Conservation (phyloP, 352 stramenopile species). For the Pythium sukuiense region DNA sequence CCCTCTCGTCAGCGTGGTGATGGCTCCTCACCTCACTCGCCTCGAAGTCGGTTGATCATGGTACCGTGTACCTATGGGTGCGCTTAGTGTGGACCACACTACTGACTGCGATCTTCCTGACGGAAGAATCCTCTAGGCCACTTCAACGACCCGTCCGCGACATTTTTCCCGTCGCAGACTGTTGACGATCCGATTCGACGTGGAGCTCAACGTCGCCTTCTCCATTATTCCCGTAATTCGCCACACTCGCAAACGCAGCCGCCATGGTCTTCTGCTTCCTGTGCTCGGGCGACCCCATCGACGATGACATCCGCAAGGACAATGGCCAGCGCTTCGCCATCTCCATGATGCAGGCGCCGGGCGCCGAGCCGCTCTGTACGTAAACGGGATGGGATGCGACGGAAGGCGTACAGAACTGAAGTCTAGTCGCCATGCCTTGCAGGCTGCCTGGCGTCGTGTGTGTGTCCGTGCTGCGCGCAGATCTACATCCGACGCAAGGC, state of each 20-base stretch:
- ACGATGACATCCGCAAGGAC: conserved; percentile 62
- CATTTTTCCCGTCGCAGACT: neutral
- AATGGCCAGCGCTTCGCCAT: conserved; percentile 83
- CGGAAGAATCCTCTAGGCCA: neutral
- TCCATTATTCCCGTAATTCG: neutral
- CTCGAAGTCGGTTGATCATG: conserved; percentile 9
- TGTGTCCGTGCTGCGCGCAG: conserved; percentile 90
- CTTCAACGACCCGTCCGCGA: neutral
- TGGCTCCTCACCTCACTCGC: conserved; percentile 4
- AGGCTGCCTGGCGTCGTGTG: conserved; percentile 67
- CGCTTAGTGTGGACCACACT: conserved; percentile 3
- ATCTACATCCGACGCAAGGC: conserved; percentile 90
- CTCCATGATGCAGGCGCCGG: conserved; percentile 85
- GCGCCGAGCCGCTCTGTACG: conserved; percentile 82
- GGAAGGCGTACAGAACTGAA: too few relatives aligned
- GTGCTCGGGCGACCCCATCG: conserved; percentile 68
- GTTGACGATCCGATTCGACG: neutral
- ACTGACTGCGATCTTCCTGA: neutral
- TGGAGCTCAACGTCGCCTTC: neutral
- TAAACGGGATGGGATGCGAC: conserved; percentile 12
- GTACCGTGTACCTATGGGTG: conserved; percentile 2
- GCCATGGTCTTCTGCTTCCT: conserved; percentile 52
- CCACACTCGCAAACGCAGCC: neutral
- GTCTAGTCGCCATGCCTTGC: neutral
- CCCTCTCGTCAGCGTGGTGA: conserved; percentile 2